Base-by-base conservation (phyloP, 805 yeast genomes). In the Monosporozyma servazzii region DNA sequence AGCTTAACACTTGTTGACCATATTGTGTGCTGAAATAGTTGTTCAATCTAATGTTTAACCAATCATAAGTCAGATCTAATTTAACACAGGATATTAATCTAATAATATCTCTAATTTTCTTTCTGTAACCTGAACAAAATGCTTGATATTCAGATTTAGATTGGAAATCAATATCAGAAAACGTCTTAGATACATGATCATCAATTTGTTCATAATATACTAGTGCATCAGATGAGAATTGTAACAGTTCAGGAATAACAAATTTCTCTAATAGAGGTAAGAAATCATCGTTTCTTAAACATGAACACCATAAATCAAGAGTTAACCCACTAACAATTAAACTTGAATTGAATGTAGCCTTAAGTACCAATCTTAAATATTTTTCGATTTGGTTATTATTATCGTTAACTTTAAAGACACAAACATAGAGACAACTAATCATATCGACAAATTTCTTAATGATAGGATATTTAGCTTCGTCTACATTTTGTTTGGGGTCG, bases 231-330 rank as follows among this genome's bases (percentile, higher is more conserved):
- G 96, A 85, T 1, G 95, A 80, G 39, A 80, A 77, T 58, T 86
- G 86, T 47, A 95, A 71, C 41, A 93, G 70, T 15, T 79, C 81
- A 17, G 93, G 84, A 31, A 72, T 59, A 39, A 79, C 77, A 5
- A 75, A 72, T 56, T 75, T 77, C 11, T 80, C 79, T 45, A 68
- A 46, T 33, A 64, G 48, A 10, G 68, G 68, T 53, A 83, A 74
- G 46, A 86, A 72, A 53, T 83, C 87, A 58, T 89, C 96, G 52
- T 83, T 79, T 60, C 99, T 77, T 48, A 95, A 71, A 57, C 91
- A 80, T 2, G 91, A 80, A 54, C 95, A 88, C 99, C 99, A 95
- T 71, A 93, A 85, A 64, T 89, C 96, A 49, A 93, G 70, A 0
- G 96, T 86, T 17, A 93, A 75, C 0, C 96, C 96, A 48, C 96